Evolutionary conservation across 129 eudicot genomes (phyloP), one percentile per base, ranked within the genome.

Genomic region (Flaveria brownii): DNA sequence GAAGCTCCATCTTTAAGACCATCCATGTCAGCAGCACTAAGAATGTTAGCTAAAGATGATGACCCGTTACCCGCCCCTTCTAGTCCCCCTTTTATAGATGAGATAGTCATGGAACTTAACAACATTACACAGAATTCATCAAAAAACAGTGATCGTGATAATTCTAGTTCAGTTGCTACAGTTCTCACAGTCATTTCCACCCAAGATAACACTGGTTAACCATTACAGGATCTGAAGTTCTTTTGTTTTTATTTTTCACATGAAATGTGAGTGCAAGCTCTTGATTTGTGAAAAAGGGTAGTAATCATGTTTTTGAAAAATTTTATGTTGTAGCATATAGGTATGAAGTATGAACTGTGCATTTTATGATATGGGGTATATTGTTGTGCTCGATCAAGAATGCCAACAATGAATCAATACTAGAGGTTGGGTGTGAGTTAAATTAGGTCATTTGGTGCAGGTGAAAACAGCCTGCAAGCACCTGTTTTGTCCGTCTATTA

Each of bases 1-100:
- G 96, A 92, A 79, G 82, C 76, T 67, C 81, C 91, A 9, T 71
- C 88, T 11, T 73, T 92, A 67, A 81, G 97, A 77, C 97, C 97
- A 42, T 61, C 93, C 15, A 89, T 89, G 96, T 86, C 96, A 11
- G 81, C 46, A 69, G 88, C 72, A 50, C 77, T 89, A 33, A 63
- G 63, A 71, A 87, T 92, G 97, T 84, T 92, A 61, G 90, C 80
- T 59, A 82, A 81, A 63, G 86, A 86, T 50, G 88, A 88, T 17
- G 90, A 74, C 63, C 39, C 75, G 6, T 86, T 92, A 28, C 91
- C 97, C 9, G 50, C 84, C 39, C 93, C 97, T 8, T 82, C 88
- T 33, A 82, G 71, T 64, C 96, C 96, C 33, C 96, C 97, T 82
- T 92, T 89, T 74, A 55, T 84, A 64, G 88, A 92, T 10, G 93